Conservation (phyloP, 108 stramenopile genomes). For the Tribonema minus region DNA sequence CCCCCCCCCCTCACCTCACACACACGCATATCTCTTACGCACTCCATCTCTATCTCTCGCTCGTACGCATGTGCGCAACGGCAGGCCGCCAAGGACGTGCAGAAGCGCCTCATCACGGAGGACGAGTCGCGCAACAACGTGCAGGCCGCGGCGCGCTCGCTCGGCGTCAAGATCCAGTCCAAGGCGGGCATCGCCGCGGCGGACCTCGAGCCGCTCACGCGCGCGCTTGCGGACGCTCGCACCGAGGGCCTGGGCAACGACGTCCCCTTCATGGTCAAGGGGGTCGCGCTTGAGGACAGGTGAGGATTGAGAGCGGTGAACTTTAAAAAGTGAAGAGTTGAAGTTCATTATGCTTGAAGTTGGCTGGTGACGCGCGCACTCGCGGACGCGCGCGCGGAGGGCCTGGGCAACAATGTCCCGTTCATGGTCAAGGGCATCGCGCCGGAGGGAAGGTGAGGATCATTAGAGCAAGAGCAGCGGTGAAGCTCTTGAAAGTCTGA, state of each 20-base stretch:
- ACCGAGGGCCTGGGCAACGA: conserved; percentile 21
- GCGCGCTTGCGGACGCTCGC: conserved; percentile 27
- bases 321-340: too few relatives aligned
- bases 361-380: conserved; percentile 10
- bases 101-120: conserved; percentile 28
- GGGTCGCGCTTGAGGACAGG: conserved; percentile 26
- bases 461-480: too few relatives aligned
- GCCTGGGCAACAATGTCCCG: conserved; percentile 6
- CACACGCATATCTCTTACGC: too few relatives aligned
- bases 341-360: too few relatives aligned
- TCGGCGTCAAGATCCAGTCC: conserved; percentile 44
- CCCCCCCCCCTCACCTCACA: too few relatives aligned
- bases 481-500: too few relatives aligned
- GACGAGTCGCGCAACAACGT: conserved; percentile 38
- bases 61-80: neutral
- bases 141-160: conserved; percentile 14
- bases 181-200: conserved; percentile 38
- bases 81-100: conserved; percentile 37
- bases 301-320: too few relatives aligned
- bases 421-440: conserved; percentile 37
- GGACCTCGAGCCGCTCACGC: conserved; percentile 29
- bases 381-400: conserved; percentile 19
- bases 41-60: too few relatives aligned
- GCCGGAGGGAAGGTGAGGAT: conserved; percentile 20
- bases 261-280: conserved; percentile 31